Percentiles rank a stretch among this genome's conserved stretches.
Conservation (phyloP, 805 yeast genomes). For the Cyberlindnera meyerae region DNA sequence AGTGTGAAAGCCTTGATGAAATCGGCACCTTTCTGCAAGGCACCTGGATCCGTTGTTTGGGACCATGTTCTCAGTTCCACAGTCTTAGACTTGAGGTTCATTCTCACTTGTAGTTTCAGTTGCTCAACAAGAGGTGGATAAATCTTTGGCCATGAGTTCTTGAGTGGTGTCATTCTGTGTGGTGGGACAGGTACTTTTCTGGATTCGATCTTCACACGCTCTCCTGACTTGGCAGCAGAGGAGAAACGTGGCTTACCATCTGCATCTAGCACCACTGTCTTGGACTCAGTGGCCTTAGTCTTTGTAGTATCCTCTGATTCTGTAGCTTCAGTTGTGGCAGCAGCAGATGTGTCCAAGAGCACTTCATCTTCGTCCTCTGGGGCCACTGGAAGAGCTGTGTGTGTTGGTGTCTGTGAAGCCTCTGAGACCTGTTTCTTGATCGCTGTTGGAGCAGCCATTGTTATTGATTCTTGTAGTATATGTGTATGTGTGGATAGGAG, state of each 20-base stretch:
- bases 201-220: constrained; percentile 72
- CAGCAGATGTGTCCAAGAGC: constrained; percentile 33
- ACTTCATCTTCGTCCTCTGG: constrained; percentile 32
- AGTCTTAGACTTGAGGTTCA: constrained; percentile 83
- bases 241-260: constrained; percentile 84
- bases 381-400: constrained; percentile 5
- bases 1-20: constrained; percentile 91
- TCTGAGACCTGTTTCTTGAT: constrained; percentile 16
- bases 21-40: constrained; percentile 97
- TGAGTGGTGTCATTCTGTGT: constrained; percentile 92
- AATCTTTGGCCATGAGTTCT: constrained; percentile 85
- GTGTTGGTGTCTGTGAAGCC: constrained; percentile 3
- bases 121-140: constrained; percentile 96
- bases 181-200: constrained; percentile 95
- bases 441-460: constrained; percentile 46
- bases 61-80: constrained; percentile 83
- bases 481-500: background rate
- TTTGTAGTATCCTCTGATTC: constrained; percentile 14
- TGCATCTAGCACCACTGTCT: constrained; percentile 52
- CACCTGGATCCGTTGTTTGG: constrained; percentile 84
- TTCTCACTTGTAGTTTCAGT: constrained; percentile 89
- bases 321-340: constrained; percentile 19
- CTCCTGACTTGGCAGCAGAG: constrained; percentile 56
- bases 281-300: constrained; percentile 23
- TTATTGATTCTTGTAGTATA: no score